phyloP scores from a whole-genome alignment of 2,329 filamentous ascomycete genomes.

The Coniochaeta sp. region DNA sequence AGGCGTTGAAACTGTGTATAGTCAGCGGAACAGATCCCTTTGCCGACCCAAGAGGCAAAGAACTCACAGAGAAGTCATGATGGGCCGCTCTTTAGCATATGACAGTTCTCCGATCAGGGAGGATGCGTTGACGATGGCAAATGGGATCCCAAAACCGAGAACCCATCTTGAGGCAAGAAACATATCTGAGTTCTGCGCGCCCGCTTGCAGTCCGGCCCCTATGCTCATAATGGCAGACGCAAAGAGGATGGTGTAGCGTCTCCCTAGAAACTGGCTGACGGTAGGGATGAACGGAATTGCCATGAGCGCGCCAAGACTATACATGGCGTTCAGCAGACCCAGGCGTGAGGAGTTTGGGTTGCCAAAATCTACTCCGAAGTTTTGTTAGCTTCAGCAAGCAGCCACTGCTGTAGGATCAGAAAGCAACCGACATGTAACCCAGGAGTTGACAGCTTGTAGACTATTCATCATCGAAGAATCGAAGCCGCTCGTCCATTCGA shows the following conservation, averaged over 20 bases:
- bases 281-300: conserved; percentile 31
- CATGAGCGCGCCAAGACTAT: conserved; percentile 33
- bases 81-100: conserved; percentile 22
- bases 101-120: conserved; percentile 26
- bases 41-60: background rate
- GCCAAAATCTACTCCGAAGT: conserved; percentile 24
- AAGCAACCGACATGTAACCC: background rate
- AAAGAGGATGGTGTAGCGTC: conserved; percentile 24
- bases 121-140: conserved; percentile 25
- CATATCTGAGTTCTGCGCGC: conserved; percentile 19
- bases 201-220: conserved; percentile 27
- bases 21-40: background rate
- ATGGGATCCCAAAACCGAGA: conserved; percentile 24
- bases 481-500: conserved; percentile 35
- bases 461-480: conserved; percentile 36
- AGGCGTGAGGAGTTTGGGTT: conserved; percentile 28
- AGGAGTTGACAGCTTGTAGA: conserved; percentile 25
- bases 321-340: conserved; percentile 24
- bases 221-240: conserved; percentile 25
- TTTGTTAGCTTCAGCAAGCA: background rate
- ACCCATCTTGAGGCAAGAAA: conserved; percentile 24
- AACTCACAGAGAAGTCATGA: conserved; percentile 18
- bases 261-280: conserved; percentile 28
- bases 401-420: background rate
- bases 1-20: conserved; percentile 13